A percentile compares a stretch with the other conserved stretches of the same genome.
phyloP scores from a whole-genome alignment of 2,329 filamentous ascomycete genomes.

The Aspergillus cejpii region DNA sequence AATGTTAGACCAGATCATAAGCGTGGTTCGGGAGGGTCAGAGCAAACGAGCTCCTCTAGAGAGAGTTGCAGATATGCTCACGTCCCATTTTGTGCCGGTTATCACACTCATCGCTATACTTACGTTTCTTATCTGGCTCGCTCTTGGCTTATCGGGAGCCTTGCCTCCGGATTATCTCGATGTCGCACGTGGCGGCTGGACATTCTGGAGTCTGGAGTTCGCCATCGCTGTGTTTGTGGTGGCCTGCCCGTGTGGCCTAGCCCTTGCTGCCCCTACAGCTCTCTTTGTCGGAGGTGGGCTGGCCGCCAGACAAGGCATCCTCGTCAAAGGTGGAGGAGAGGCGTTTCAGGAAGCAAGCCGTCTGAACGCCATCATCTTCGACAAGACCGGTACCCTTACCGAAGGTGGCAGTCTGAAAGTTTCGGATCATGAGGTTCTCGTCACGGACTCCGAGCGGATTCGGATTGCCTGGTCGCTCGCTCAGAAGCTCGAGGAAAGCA shows the following conservation, averaged over 20 bases:
- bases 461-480: slow-evolving; percentile 43
- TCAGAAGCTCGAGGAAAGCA: slow-evolving; percentile 51
- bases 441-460: slow-evolving; percentile 28
- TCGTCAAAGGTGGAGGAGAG: slow-evolving; percentile 77
- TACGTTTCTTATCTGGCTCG: slow-evolving; percentile 45
- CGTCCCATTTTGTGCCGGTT: slow-evolving; percentile 45
- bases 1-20: slow-evolving; percentile 47
- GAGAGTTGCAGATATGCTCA: slow-evolving; percentile 43
- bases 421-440: slow-evolving; percentile 45
- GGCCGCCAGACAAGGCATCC: slow-evolving; percentile 70
- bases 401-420: slow-evolving; percentile 55
- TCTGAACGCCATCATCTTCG: slow-evolving; percentile 73
- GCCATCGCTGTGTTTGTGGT: slow-evolving; percentile 83
- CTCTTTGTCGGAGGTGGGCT: slow-evolving; percentile 75
- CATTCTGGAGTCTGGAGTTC: slow-evolving; percentile 53
- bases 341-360: slow-evolving; percentile 78
- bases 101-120: slow-evolving; percentile 45
- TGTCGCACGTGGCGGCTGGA: slow-evolving; percentile 44
- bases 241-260: slow-evolving; percentile 77
- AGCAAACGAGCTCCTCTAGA: slow-evolving; percentile 46
- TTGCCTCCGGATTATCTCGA: slow-evolving; percentile 48
- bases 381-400: slow-evolving; percentile 82
- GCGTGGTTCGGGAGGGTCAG: slow-evolving; percentile 46
- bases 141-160: slow-evolving; percentile 39
- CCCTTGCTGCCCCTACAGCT: slow-evolving; percentile 79